phyloP scores from a whole-genome alignment of 257 asterid species.

The Perilla frutescens region DNA sequence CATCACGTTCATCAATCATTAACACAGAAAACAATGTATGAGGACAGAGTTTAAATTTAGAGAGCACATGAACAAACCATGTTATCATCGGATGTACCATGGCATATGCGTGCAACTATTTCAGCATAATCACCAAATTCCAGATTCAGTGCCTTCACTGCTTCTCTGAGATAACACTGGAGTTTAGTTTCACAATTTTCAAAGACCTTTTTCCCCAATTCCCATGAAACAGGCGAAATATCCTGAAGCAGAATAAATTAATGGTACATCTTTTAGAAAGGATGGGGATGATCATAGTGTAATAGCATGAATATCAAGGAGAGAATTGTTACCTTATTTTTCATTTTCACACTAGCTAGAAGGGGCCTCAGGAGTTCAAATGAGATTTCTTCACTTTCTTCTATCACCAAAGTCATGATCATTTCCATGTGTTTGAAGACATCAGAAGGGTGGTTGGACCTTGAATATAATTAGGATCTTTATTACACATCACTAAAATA shows the following conservation, averaged over 20 bases:
- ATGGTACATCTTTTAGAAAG: slow-evolving; percentile 27
- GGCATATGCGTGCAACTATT: slow-evolving; percentile 44
- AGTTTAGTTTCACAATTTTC: slow-evolving; percentile 54
- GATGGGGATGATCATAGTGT: slow-evolving; percentile 22
- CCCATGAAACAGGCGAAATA: slow-evolving; percentile 53
- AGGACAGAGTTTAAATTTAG: background rate
- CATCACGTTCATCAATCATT: too few species aligned
- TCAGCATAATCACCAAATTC: slow-evolving; percentile 50
- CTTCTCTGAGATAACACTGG: slow-evolving; percentile 41
- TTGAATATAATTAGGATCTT: slow-evolving; percentile 35
- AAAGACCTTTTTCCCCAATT: slow-evolving; percentile 58
- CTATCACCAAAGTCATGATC: slow-evolving; percentile 56
- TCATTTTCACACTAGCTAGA: slow-evolving; percentile 57
- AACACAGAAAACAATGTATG: background rate
- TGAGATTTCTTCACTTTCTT: slow-evolving; percentile 60
- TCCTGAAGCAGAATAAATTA: slow-evolving; percentile 45
- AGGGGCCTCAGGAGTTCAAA: slow-evolving; percentile 58
- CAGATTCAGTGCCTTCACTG: slow-evolving; percentile 48
- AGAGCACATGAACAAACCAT: slow-evolving; percentile 45
- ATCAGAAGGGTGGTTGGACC: slow-evolving; percentile 51
- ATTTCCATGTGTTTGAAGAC: slow-evolving; percentile 52
- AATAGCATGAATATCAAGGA: slow-evolving; percentile 17
- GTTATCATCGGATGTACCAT: slow-evolving; percentile 39
- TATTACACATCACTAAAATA: slow-evolving; percentile 27
- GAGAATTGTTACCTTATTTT: slow-evolving; percentile 48